A percentile compares a stretch with the other conserved stretches of the same genome.
Conservation (phyloP, 768 basidiomycete genomes). For the Rhodotorula graminis region DNA sequence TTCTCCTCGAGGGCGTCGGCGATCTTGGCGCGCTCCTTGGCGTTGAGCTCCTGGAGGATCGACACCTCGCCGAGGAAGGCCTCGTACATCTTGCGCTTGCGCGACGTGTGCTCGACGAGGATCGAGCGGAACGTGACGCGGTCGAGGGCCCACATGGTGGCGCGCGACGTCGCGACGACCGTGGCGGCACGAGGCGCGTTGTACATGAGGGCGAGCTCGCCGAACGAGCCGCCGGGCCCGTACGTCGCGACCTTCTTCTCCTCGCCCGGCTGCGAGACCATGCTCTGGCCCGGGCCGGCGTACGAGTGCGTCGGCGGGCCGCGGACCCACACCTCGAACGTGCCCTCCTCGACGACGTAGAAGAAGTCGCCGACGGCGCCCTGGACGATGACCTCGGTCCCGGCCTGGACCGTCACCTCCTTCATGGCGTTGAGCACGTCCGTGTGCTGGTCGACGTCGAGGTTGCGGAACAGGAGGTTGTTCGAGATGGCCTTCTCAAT, state of each 20-base stretch:
- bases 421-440: constrained; percentile 95
- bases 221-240: constrained; percentile 78
- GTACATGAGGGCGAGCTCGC: constrained; percentile 97
- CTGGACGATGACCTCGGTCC: constrained; percentile 90
- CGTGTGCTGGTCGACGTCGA: constrained; percentile 90
- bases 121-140: constrained; percentile 98
- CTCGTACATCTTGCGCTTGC: constrained; percentile 92
- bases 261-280: constrained; percentile 45
- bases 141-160: constrained; percentile 88
- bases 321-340: constrained; percentile 67
- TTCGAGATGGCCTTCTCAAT: constrained; percentile 80
- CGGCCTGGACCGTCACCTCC: constrained; percentile 65
- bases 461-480: constrained; percentile 91
- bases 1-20: constrained; percentile 87
- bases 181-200: constrained; percentile 93
- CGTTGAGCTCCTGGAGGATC: constrained; percentile 75
- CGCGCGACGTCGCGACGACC: constrained; percentile 71
- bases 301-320: constrained; percentile 37
- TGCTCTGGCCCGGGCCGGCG: constrained; percentile 48
- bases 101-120: constrained; percentile 84
- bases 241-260: constrained; percentile 65
- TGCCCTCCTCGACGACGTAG: constrained; percentile 89
- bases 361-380: constrained; percentile 96
- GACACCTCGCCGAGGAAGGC: constrained; percentile 87
- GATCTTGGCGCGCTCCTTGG: constrained; percentile 89